Evolutionary conservation across 1,139 yeast genomes (phyloP).

Genomic region (Yamadazyma kanchanaburiensis): DNA sequence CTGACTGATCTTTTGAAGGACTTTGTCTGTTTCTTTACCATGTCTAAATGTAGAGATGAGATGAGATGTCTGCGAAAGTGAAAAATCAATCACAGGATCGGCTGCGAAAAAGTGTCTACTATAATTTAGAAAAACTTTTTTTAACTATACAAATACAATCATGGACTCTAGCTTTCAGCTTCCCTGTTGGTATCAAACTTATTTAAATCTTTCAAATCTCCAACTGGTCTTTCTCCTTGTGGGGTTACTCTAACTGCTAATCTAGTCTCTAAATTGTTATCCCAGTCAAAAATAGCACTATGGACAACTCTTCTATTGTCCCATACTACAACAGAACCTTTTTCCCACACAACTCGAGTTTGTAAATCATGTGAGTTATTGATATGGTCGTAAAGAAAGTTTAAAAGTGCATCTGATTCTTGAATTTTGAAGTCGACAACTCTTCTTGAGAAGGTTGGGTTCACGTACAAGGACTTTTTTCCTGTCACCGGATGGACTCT

Average conservation of each 20-base stretch:
- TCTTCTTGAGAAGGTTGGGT: conserved; percentile 56
- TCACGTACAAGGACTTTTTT: conserved; percentile 54
- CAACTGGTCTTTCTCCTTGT: conserved; percentile 50
- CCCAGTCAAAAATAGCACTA: conserved; percentile 62
- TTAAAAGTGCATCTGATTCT: conserved; percentile 56
- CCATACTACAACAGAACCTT: conserved; percentile 62
- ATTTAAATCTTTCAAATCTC: conserved; percentile 31
- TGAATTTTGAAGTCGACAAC: conserved; percentile 63
- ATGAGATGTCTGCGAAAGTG: conserved; percentile 3
- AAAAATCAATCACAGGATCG: conserved; percentile 1
- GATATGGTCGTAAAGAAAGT: conserved; percentile 49
- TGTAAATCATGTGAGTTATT: conserved; percentile 37
- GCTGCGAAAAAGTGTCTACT: conserved; percentile 1
- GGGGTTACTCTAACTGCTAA: conserved; percentile 71
- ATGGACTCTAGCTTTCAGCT: conserved; percentile 3
- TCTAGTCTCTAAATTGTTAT: conserved; percentile 44
- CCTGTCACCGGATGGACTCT: conserved; percentile 69
- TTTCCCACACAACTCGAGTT: conserved; percentile 35
- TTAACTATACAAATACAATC: background rate
- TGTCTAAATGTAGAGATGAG: conserved; percentile 13
- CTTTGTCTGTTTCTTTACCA: conserved; percentile 59
- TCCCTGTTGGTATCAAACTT: conserved; percentile 12
- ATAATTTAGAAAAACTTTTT: too few relatives aligned
- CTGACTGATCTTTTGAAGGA: conserved; percentile 52
- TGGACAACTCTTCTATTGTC: conserved; percentile 66